Percentiles rank a stretch among this genome's conserved stretches.
Conservation (phyloP, 1,284 basidiomycete species). For the Hymenochaete sp. region DNA sequence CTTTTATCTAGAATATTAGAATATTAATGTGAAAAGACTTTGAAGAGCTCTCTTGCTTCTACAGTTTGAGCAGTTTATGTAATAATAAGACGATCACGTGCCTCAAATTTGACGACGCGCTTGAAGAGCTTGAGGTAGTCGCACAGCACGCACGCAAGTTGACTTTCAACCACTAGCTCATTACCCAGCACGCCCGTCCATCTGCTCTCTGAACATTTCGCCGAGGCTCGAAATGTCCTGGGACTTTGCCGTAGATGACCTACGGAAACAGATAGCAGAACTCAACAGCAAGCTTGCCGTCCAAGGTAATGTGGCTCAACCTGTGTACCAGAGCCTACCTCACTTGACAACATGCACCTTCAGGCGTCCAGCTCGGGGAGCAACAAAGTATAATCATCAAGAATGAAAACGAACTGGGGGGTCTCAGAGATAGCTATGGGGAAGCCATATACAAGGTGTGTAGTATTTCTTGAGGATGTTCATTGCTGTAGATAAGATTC, state of each 20-base stretch:
- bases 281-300: conserved; percentile 16
- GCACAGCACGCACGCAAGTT: no score
- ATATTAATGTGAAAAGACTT: no score
- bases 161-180: no score
- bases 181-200: no score
- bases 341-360: not conserved
- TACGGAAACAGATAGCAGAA: conserved; percentile 14
- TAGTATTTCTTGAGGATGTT: not conserved
- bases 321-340: not conserved
- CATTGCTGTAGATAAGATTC: not conserved
- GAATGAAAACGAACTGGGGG: conserved; percentile 45
- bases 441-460: conserved; percentile 55
- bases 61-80: no score
- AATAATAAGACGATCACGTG: no score
- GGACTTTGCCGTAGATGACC: conserved; percentile 14
- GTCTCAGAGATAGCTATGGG: conserved; percentile 42
- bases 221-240: conserved; percentile 13
- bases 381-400: conserved; percentile 47
- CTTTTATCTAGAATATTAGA: no score
- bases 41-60: no score
- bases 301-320: conserved; percentile 11
- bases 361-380: conserved; percentile 37
- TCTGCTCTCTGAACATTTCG: not conserved
- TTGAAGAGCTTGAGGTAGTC: no score
- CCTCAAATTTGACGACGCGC: no score